Evolutionary conservation across 495 filamentous ascomycete species (phyloP).

Genomic region (Neurospora sp.): DNA sequence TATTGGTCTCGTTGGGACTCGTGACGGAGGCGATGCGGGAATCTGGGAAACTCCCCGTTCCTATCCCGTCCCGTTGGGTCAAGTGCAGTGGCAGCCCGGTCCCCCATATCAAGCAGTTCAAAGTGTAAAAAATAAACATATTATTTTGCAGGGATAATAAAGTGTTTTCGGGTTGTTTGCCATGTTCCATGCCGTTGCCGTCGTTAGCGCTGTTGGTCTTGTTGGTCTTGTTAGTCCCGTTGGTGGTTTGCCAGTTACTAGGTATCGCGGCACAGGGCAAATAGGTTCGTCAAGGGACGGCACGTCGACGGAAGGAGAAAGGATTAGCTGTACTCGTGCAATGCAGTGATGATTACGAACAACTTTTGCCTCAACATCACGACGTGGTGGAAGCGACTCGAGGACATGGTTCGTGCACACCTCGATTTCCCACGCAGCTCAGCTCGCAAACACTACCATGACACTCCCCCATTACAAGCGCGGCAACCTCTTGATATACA

Average conservation of each 20-base stretch:
- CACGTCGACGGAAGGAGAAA: too few species aligned
- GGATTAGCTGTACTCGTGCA: too few species aligned
- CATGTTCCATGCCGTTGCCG: neutral
- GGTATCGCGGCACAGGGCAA: too few species aligned
- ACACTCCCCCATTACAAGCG: too few species aligned
- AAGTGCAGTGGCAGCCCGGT: neutral
- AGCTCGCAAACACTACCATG: too few species aligned
- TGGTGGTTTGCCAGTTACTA: neutral
- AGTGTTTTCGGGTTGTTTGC: neutral
- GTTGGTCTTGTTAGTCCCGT: too few species aligned
- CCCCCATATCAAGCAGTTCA: neutral
- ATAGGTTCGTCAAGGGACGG: too few species aligned
- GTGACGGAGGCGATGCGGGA: neutral
- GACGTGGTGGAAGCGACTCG: neutral
- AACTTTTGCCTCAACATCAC: neutral
- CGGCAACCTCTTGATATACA: too few species aligned
- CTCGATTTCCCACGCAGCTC: too few species aligned
- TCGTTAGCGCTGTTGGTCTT: neutral
- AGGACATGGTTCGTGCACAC: neutral
- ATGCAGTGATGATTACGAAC: neutral
- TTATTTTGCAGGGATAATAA: neutral
- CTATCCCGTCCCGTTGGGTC: neutral
- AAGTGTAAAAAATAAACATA: neutral
- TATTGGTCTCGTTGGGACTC: neutral
- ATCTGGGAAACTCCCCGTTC: neutral